Conservation (phyloP, 257 asterid species). For the Solanum boliviense region DNA sequence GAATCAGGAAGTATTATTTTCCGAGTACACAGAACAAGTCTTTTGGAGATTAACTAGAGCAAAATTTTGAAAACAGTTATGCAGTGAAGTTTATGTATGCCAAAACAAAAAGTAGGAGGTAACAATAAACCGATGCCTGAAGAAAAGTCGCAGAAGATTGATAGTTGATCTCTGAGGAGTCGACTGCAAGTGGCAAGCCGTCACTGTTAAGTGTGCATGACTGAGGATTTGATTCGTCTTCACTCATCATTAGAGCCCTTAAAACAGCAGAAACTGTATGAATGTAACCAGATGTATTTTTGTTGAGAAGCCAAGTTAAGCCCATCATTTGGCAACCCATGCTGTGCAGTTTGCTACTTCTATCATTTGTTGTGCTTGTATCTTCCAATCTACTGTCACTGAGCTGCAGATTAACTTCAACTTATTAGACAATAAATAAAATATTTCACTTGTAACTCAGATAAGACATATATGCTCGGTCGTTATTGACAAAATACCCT, state of each 20-base stretch:
- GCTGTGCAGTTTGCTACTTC: slow-evolving; percentile 50
- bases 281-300: slow-evolving; percentile 88
- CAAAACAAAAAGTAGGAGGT: background rate
- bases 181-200: slow-evolving; percentile 97
- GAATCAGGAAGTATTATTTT: background rate
- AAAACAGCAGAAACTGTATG: slow-evolving; percentile 93
- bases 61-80: background rate
- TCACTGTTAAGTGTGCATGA: slow-evolving; percentile 97
- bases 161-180: slow-evolving; percentile 62
- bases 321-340: slow-evolving; percentile 95
- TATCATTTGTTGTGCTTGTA: slow-evolving; percentile 16
- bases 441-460: background rate
- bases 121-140: background rate
- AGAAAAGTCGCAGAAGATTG: background rate
- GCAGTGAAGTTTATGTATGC: background rate
- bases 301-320: slow-evolving; percentile 92
- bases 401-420: slow-evolving; percentile 22
- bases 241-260: slow-evolving; percentile 89
- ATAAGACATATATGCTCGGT: background rate
- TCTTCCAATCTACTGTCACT: slow-evolving; percentile 48
- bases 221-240: slow-evolving; percentile 70
- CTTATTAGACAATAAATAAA: background rate
- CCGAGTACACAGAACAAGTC: background rate
- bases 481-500: background rate
- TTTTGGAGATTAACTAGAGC: background rate